Evolutionary conservation across 129 eudicot species (phyloP), one percentile per base, ranked within the genome.

Genomic region (Helianthus annuus): DNA sequence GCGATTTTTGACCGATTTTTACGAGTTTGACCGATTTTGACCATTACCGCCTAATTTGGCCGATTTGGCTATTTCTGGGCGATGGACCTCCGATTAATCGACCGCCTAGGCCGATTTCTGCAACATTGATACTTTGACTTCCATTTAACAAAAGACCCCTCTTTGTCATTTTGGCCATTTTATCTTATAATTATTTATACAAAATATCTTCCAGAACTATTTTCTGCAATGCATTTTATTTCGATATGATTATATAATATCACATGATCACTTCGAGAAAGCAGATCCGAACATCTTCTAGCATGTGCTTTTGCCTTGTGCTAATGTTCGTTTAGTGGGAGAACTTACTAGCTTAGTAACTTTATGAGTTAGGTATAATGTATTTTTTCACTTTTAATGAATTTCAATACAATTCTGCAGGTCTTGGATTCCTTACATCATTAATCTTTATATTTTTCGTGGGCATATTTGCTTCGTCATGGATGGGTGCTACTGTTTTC

Each of bases 401-500:
- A 36, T 15, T 60, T 48, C 67, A 29, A 48, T 66, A 39, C 48
- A 11, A 55, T 56, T 12, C 1, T 58, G 81, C 91, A 91, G 97
- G 96, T 56, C 96, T 91, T 78, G 97, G 97, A 65, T 91, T 91
- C 76, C 82, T 91, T 63, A 91, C 97, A 36, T 88, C 96, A 27
- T 45, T 91, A 42, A 75, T 82, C 80, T 91, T 91, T 66, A 84
- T 91, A 72, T 88, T 91, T 82, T 86, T 91, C 65, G 92, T 91
- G 36, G 97, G 97, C 38, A 81, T 88, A 39, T 91, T 91, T 76
- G 96, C 95, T 42, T 91, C 97, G 48, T 91, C 97, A 55, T 91
- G 97, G 97, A 69, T 91, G 86, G 96, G 97, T 72, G 77, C 92
- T 53, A 85, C 97, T 32, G 90, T 91, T 22, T 91, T 89, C 83